Evolutionary conservation across 2,329 filamentous ascomycete genomes (phyloP), one percentile per base, ranked within the genome.

Genomic region (Diaporthe ilicicola): DNA sequence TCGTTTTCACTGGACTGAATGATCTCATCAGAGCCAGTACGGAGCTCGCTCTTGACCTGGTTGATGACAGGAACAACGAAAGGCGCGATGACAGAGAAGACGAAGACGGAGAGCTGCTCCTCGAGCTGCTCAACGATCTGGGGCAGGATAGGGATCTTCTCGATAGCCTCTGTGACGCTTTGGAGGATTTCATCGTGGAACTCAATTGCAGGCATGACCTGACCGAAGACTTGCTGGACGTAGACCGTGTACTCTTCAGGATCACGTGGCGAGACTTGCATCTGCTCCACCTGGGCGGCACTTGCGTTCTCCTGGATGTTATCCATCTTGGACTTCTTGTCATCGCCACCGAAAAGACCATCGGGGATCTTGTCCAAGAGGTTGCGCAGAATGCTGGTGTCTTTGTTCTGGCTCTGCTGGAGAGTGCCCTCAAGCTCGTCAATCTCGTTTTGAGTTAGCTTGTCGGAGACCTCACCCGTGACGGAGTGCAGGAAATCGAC

Each of bases 401-500:
- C 91, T 55, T 86, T 86, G 56, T 88, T 86, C 69, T 87, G 81
- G 76, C 89, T 88, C 67, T 90, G 86, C 78, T 92, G 81, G 59
- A 98, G 91, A 22, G 93, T 92, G n/a, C 92, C 92, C 81, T 98
- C 93, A 13, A 98, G 90, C 77, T 94, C 91, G 78, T 97, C 90
- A 69, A 98, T 91, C 79, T 98, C 95, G 73, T 93, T 96, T 80
- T 98, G 95, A 37, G 92, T 95, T 72, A 95, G 85, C 84, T 97
- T 97, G 82, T 98, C 95, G 48, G 92, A 93, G 65, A 97, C 90
- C 83, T 91, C 90, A 71, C 90, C 89, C 55, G 89, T 93, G 37
- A 97, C 94, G 1, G 93, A 96, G 83, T 97, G 94, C 72, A 97
- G 84, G 83, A 98, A 98, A 78, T 98, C 95, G 17, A 97, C 95